Base-by-base conservation (phyloP, 2,329 filamentous ascomycete species). In the Grosmannia penicillata region DNA sequence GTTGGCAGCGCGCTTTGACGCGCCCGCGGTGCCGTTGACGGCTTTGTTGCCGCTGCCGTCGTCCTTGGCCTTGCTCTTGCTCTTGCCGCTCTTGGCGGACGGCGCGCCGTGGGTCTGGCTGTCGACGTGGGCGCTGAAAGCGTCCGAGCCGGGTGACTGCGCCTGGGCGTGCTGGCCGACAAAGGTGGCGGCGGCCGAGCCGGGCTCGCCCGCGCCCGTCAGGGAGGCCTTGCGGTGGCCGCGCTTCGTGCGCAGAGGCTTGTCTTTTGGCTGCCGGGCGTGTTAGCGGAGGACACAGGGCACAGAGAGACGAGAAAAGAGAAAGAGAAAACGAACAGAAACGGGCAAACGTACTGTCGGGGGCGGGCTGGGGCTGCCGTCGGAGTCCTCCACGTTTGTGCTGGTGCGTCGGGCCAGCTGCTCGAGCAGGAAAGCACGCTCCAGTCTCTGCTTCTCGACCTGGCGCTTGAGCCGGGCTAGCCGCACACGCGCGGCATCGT, bases 361-460 rank as follows among this genome's bases (percentile, higher is more conserved):
- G 19, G 81, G 81, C n/a, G 81, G 80, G 51, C 78, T 84, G 7
- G 78, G 80, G 53, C 78, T 84, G 50, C 79, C 78, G 49, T 87
- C 82, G 9, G 80, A 84, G 54, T 87, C 79, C 54, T 83, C 77
- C 34, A 82, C 77, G 48, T 80, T 80, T 48, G 75, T 68, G 56
- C 78, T 81, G 15, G 81, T 85, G 48, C 82, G 74, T 50, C 78
- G 78, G 17, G 76, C 69, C 30, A 91, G 67, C 54, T 85, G 76
- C 52, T 83, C 77, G 25, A 82, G 67, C 33, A 83, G 62, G 48
- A 82, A 79, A 21, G 83, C 82, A 45, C 85, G 74, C 62, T 93
- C 82, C 19, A 96, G 72, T 36, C 91, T 79, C 68, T 93, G 75
- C 62, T 96, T 95, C 57, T 93, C 81, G 48, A 95, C 80, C 52